Percentiles rank a stretch among this genome's conserved stretches.
Evolutionary conservation across 495 filamentous ascomycete species (phyloP).

Genomic region (Umbilicaria muhlenbergii): DNA sequence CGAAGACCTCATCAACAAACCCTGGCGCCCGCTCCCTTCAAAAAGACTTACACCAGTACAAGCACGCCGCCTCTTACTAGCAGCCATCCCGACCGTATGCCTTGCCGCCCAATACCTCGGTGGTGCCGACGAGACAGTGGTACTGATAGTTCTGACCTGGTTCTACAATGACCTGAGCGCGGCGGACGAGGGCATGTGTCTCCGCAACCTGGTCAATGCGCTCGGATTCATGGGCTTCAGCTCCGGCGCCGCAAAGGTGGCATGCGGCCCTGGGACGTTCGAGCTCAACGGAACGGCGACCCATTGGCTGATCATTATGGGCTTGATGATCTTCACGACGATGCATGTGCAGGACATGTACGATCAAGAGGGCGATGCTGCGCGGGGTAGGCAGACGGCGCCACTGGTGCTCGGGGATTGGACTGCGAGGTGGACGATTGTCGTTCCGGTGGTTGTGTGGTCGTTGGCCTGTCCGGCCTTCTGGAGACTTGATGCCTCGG

Average conservation of each 20-base stretch:
- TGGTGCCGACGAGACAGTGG: slow-evolving; percentile 16
- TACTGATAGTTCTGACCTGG: slow-evolving; percentile 26
- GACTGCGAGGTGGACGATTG: slow-evolving; percentile 23
- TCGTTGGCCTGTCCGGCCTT: slow-evolving; percentile 22
- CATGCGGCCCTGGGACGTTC: slow-evolving; percentile 1
- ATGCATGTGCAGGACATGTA: slow-evolving; percentile 36
- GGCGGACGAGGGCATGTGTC: slow-evolving; percentile 23
- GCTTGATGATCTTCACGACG: slow-evolving; percentile 30
- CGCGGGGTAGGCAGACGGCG: slow-evolving; percentile 24
- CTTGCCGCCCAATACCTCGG: slow-evolving; percentile 19
- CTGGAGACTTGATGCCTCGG: slow-evolving; percentile 16
- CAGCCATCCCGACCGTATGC: slow-evolving; percentile 20
- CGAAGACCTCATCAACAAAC: slow-evolving; percentile 42
- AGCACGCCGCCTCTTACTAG: slow-evolving; percentile 21
- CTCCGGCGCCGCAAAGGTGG: slow-evolving; percentile 15
- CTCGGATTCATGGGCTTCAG: slow-evolving; percentile 22
- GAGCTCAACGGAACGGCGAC: slow-evolving; percentile 10
- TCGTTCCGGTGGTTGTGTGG: slow-evolving; percentile 26
- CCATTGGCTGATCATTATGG: slow-evolving; percentile 29
- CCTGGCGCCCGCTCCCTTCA: slow-evolving; percentile 37
- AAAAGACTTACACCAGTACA: slow-evolving; percentile 22
- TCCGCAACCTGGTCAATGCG: slow-evolving; percentile 31
- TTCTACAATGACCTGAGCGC: slow-evolving; percentile 40
- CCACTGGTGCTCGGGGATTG: slow-evolving; percentile 28
- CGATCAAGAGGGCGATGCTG: slow-evolving; percentile 30